A percentile compares a stretch with the other conserved stretches of the same genome.
Evolutionary conservation across 176 grass and related monocot genomes (phyloP).

Genomic region (Puya raimondii): DNA sequence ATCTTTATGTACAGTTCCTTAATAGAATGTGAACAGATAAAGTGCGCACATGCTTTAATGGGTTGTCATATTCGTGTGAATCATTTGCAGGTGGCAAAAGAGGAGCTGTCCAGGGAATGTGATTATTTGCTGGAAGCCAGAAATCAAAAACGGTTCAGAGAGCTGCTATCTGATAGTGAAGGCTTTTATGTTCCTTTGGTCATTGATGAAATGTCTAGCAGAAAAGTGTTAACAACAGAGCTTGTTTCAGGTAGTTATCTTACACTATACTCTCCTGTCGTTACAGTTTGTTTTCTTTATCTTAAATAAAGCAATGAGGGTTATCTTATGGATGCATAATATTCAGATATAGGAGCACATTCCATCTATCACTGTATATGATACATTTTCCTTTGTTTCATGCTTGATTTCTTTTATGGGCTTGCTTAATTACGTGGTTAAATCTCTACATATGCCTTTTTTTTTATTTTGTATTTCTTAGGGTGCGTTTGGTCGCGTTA

Average conservation of each 20-base stretch:
- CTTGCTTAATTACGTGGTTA: no score
- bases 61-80: neutral
- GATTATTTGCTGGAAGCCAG: slow-evolving; percentile 88
- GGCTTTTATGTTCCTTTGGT: slow-evolving; percentile 72
- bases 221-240: slow-evolving; percentile 76
- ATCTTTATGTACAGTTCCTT: neutral
- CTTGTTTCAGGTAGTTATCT: slow-evolving; percentile 63
- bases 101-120: slow-evolving; percentile 84
- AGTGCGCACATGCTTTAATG: no score
- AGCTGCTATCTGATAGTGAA: slow-evolving; percentile 51
- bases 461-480: no score
- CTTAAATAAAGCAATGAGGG: neutral
- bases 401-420: no score
- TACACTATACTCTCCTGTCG: neutral
- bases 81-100: slow-evolving; percentile 69
- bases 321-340: neutral
- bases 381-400: neutral
- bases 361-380: neutral
- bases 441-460: no score
- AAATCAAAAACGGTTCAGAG: slow-evolving; percentile 80
- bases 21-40: neutral
- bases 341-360: neutral
- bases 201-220: slow-evolving; percentile 66
- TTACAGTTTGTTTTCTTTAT: neutral
- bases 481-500: no score